Base-by-base conservation (phyloP, 805 yeast species). In the Hanseniaspora lindneri region DNA sequence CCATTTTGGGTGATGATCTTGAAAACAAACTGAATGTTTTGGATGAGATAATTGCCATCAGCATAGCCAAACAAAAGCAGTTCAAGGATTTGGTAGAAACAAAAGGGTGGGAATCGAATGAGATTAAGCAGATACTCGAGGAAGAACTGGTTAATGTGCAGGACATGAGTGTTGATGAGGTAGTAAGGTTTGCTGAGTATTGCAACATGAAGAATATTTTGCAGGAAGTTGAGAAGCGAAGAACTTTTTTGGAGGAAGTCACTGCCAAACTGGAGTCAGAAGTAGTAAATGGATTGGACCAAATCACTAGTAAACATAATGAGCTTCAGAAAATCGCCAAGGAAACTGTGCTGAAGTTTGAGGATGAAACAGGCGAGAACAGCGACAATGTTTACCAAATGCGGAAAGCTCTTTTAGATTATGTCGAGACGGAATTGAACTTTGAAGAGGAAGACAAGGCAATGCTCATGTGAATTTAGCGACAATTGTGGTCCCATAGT, bases 231-330 rank as follows among this genome's bases (percentile, higher is more conserved):
- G 59, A 60, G 39, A 28, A 46, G n/a, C 47, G 65, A 32, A 43
- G 60, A 2, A 47, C 41, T 1, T 53, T 29, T 23, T 25, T 64
- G 19, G 54, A 53, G 14, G 50, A 51, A 17, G 46, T 64, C 14
- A 60, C 64, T 40, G 41, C 41, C 1, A 41, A 50, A 14, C 49
- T 66, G 21, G 55, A 57, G 16, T 39, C 50, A 10, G 60, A 62
- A n/a, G 35, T 64, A 13, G 41, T 43, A 3, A 51, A 54, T 0
- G 50, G 60, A 8, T 54, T 58, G 19, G 44, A 51, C 3, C 44
- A 48, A 4, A 34, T 66, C 4, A 55, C 57, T 33, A 33, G 33
- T 1, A 62, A 63, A 33, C 51, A 60, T 3, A 35, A 51, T 1
- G 57, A 60, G 5, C 54, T 63, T n/a, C 55, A 58, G 25, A 19